Base-by-base conservation (phyloP, 2,329 filamentous ascomycete species). In the Botrytis medusae region DNA sequence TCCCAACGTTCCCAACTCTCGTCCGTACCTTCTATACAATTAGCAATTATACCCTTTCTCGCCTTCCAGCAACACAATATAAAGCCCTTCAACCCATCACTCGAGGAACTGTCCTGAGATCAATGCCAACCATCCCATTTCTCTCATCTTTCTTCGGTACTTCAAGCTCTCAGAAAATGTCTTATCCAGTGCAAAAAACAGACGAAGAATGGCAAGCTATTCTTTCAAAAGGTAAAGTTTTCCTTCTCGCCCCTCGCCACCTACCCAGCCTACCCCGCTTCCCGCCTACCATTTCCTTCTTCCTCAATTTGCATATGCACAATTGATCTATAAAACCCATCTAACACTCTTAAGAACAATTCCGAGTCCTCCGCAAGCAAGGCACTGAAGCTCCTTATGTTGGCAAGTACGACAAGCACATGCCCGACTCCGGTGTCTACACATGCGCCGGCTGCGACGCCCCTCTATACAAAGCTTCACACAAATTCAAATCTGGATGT, bases 401-500 rank as follows among this genome's bases (percentile, higher is more conserved):
- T 9, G 95, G 95, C 79, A 89, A 92, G 82, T 98, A 92, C 82
- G 92, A 99, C 85, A 94, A 95, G 82, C 94, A 98, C 86, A 88
- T 91, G 81, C 90, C 94, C 1, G 83, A 87, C 0, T 81, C 87
- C 8, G 97, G 96, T 73, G 88, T 94, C 72, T 99, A 98, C 85
- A 90, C 87, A 63, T 99, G 96, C 83, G 93, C 93, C 29, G 96
- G 89, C 70, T 99, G 96, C 86, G 83, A 91, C 42, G 88, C 94
- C 12, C 95, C 96, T 8, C 89, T 99, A 29, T 99, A 99, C 88
- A 95, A 91, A 82, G 95, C 96, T 42, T 88, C 88, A 76, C 95
- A 97, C 84, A 99, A 99, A 83, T 99, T 99, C 88, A 93, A 93
- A 83, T 97, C 93, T 29, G 94, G 94, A 60, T 99, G 96, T 83